Base-by-base conservation (phyloP, 352 stramenopile genomes). In the Pythium sukuiense region DNA sequence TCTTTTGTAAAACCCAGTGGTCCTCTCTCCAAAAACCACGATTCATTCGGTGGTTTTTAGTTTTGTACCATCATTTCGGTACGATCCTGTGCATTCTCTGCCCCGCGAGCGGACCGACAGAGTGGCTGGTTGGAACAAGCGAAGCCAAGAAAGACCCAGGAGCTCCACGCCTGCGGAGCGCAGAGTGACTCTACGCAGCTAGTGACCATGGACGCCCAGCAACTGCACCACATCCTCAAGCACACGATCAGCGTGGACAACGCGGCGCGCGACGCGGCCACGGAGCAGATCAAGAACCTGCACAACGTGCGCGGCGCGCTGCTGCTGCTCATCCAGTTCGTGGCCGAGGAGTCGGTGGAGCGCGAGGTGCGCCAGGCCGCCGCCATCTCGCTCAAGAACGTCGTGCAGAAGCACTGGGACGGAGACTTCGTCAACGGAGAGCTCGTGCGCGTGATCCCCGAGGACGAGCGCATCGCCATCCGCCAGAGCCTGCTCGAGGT, bases 331-430 rank as follows among this genome's bases (percentile, higher is more conserved):
- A 76, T 93, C 48, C 84, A 95, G 79, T 88, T 93, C 70, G 83
- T 87, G 3, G 81, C 88, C 48, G 83, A 89, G 64, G 73, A 81
- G 54, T 77, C 68, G 24, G 85, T 93, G 50, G 83, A 83, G 49
- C 81, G 79, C 50, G 86, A 94, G 64, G 88, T 98, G 50, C 87
- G 96, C 46, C 94, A 98, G 72, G 96, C 93, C 16, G 94, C 93
- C 32, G 91, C 93, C 50, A 96, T 99, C 72, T 90, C 95, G 73
- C 80, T 98, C 37, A 99, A 99, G 79, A 99, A 99, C 79, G 85
- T 98, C 30, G 96, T 97, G 63, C 81, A 96, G 33, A 96, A 97
- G 80, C 96, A 96, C 67, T 99, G 96, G 96, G 87, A 97, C 49
- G 92, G 83, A 41, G 76, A 92, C 55, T 73, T 96, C 52, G 79